phyloP scores from a whole-genome alignment of 2,329 filamentous ascomycete genomes.

The Fusarium papillatum region DNA sequence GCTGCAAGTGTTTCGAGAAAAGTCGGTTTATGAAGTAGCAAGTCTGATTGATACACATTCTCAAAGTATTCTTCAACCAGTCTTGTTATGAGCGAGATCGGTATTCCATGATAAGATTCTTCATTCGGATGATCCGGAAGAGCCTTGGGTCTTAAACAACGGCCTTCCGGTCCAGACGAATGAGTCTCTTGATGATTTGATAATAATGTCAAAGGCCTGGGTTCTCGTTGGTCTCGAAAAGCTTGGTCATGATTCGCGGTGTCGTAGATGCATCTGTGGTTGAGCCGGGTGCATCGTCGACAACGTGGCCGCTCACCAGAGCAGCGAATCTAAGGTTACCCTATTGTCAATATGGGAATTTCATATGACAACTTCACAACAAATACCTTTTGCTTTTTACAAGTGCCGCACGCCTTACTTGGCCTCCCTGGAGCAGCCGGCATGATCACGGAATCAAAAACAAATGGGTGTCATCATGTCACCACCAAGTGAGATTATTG shows the following conservation, averaged over 20 bases:
- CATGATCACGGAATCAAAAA: neutral
- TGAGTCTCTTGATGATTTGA: neutral
- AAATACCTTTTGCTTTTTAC: slow-evolving; percentile 34
- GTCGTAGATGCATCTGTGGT: slow-evolving; percentile 8
- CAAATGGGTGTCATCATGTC: neutral
- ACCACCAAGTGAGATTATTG: neutral
- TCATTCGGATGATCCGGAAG: neutral
- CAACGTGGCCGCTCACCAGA: slow-evolving; percentile 33
- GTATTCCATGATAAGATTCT: neutral
- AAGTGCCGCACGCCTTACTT: slow-evolving; percentile 27
- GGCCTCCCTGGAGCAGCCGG: slow-evolving; percentile 13
- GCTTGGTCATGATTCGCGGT: neutral
- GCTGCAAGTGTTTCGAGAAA: slow-evolving; percentile 7
- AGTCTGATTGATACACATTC: slow-evolving; percentile 30
- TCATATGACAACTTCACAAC: neutral
- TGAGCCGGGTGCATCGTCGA: slow-evolving; percentile 24
- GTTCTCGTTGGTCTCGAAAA: too few relatives aligned
- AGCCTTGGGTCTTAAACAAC: neutral
- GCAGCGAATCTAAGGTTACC: slow-evolving; percentile 27
- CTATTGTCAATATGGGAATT: neutral
- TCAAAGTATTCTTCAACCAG: slow-evolving; percentile 27
- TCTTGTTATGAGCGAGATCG: neutral
- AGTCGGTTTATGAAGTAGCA: slow-evolving; percentile 7
- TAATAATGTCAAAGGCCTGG: neutral
- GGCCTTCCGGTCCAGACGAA: neutral